phyloP scores from a whole-genome alignment of 2,329 filamentous ascomycete genomes.

The Didymella sp. region DNA sequence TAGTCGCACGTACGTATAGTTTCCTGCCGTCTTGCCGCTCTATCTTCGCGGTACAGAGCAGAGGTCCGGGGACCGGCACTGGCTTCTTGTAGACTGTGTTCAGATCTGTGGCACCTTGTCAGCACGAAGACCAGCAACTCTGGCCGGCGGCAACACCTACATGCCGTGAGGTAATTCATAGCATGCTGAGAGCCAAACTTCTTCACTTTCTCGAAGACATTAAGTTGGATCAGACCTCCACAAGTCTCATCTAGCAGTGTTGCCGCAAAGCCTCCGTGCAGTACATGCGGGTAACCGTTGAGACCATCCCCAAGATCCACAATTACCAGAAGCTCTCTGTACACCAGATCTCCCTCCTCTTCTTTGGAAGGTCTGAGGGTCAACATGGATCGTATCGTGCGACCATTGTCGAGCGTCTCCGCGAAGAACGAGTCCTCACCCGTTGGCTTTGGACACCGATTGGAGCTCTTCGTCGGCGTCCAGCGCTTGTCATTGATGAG shows the following conservation, averaged over 20 bases:
- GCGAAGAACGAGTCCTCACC: conserved; percentile 62
- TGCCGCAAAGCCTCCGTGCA: conserved; percentile 66
- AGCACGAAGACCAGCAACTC: conserved; percentile 13
- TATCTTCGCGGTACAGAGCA: conserved; percentile 57
- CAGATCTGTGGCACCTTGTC: conserved; percentile 50
- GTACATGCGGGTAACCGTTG: conserved; percentile 61
- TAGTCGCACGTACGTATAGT: conserved; percentile 56
- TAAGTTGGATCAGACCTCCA: conserved; percentile 58
- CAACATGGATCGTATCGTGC: conserved; percentile 55
- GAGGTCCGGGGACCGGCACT: conserved; percentile 57
- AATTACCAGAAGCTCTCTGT: conserved; percentile 49
- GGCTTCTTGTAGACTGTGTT: conserved; percentile 63
- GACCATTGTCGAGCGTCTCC: conserved; percentile 59
- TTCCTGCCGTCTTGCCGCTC: conserved; percentile 62
- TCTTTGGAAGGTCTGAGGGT: conserved; percentile 30
- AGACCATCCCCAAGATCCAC: conserved; percentile 59
- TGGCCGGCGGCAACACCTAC: conserved; percentile 29
- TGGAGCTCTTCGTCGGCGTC: conserved; percentile 49
- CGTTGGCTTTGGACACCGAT: conserved; percentile 38
- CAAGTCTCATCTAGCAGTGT: conserved; percentile 66
- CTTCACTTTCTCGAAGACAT: conserved; percentile 12
- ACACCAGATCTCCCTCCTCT: conserved; percentile 27
- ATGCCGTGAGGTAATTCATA: conserved; percentile 44
- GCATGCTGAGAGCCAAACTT: conserved; percentile 11
- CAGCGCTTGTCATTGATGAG: conserved; percentile 54